Evolutionary conservation across 805 yeast genomes (phyloP), one percentile per base, ranked within the genome.

Genomic region (Cyberlindnera suaveolens): DNA sequence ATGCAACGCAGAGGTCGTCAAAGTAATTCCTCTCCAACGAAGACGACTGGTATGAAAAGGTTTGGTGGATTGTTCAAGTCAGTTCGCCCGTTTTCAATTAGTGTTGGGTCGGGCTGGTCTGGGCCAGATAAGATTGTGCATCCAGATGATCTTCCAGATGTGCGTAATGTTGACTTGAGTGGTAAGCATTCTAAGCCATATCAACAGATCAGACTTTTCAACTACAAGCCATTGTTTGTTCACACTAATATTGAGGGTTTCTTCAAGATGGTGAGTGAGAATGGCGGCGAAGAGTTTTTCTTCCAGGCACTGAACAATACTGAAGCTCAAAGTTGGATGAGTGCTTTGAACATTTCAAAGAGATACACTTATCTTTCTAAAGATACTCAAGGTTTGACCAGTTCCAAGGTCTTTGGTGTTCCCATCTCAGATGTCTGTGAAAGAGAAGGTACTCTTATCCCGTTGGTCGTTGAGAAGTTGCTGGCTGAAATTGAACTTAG

Each of bases 401-500:
- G 62, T 26, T 72, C 76, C 23, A 68, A 69, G 49, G 85, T 91
- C 3, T 91, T 90, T 71, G 97, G 97, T 13, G 83, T 89, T 37
- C 96, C 98, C 2, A 67, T 91, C 31, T 76, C 72, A 30, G 78
- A 78, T 49, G 76, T 89, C 4, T 88, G 96, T 60, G 75, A 70
- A 42, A 70, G 96, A 40, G 96, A 88, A 51, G 66, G 74, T 9
- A 64, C 78, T 0, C 48, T 64, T 2, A 66, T 80, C 29, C 98
- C 98, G 1, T 64, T 58, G 6, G 76, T 90, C 35, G 78, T 90
- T 44, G 78, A 73, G 31, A 72, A 73, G 44, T 64, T 91, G 36
- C 70, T 89, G 51, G 72, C 72, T 37, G 93, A 83, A 52, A 85
- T 91, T 50, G 98, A 91, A 61, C 64, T 70, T n/a, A 77, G 90